Conservation (phyloP, 805 yeast species). For the Lachancea waltii region DNA sequence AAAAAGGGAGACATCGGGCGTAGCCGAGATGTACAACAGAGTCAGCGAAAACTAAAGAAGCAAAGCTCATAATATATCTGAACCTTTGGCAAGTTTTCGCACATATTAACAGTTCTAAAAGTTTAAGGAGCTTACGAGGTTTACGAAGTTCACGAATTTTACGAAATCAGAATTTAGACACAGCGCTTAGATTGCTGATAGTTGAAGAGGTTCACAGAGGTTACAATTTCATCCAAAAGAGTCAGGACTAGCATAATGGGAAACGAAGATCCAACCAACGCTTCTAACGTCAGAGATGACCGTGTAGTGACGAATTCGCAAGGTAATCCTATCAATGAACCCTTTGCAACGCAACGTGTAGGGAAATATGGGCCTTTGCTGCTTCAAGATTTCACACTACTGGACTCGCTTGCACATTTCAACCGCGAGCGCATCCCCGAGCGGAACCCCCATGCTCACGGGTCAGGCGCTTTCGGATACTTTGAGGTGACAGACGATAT, state of each 20-base stretch:
- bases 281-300: conserved; percentile 27
- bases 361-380: conserved; percentile 74
- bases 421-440: conserved; percentile 89
- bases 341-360: conserved; percentile 70
- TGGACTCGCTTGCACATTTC: conserved; percentile 79
- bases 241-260: background rate
- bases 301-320: conserved; percentile 65
- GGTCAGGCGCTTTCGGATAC: conserved; percentile 84
- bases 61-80: no score
- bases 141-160: no score
- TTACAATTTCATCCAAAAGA: no score
- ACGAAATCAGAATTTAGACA: no score
- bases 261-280: conserved; percentile 20
- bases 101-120: no score
- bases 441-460: conserved; percentile 90
- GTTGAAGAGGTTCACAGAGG: no score
- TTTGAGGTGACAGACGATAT: conserved; percentile 86
- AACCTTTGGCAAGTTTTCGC: no score
- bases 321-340: conserved; percentile 71
- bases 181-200: no score
- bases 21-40: no score
- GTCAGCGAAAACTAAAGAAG: no score
- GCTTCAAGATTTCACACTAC: conserved; percentile 72
- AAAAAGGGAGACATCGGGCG: no score
- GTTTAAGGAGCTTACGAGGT: no score